Evolutionary conservation across 805 yeast species (phyloP).

Genomic region (Zygotorulaspora sp.): DNA sequence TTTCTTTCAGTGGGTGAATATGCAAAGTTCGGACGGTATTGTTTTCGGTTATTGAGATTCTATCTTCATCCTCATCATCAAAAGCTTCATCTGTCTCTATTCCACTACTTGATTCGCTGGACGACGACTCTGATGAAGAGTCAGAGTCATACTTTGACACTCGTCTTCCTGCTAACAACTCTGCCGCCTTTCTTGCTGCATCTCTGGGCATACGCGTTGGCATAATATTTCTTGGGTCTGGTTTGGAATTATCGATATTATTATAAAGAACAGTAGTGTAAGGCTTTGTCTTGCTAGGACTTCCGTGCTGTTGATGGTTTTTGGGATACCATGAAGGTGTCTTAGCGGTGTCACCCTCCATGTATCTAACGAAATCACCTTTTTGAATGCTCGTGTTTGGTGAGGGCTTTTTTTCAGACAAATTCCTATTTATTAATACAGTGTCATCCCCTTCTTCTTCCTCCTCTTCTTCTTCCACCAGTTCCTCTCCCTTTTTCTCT

Average conservation of each 20-base stretch:
- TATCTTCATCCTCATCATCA: constrained; percentile 14
- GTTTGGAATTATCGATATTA: constrained; percentile 32
- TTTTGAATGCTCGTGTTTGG: constrained; percentile 28
- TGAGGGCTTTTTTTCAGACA: constrained; percentile 7
- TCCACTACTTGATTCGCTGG: constrained; percentile 16
- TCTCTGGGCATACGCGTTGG: constrained; percentile 27
- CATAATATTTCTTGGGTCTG: constrained; percentile 30
- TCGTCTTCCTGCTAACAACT: constrained; percentile 20
- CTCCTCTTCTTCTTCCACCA: constrained; percentile 11
- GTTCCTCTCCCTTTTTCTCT: constrained; percentile 3
- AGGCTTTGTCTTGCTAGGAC: constrained; percentile 22
- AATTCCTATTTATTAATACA: constrained; percentile 13
- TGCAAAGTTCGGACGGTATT: constrained; percentile 17
- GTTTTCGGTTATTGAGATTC: constrained; percentile 17
- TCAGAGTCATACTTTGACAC: constrained; percentile 7
- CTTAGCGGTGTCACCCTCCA: constrained; percentile 24
- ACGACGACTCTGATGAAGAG: constrained; percentile 10
- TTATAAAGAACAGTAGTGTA: constrained; percentile 28
- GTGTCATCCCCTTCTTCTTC: constrained; percentile 19
- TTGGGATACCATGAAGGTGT: constrained; percentile 23
- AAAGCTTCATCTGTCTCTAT: constrained; percentile 17
- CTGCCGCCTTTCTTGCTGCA: constrained; percentile 33
- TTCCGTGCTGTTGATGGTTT: constrained; percentile 5
- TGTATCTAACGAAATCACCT: constrained; percentile 25
- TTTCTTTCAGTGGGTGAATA: constrained; percentile 22